Conservation (phyloP, 2,329 filamentous ascomycete genomes). For the Epichloe sibirici region DNA sequence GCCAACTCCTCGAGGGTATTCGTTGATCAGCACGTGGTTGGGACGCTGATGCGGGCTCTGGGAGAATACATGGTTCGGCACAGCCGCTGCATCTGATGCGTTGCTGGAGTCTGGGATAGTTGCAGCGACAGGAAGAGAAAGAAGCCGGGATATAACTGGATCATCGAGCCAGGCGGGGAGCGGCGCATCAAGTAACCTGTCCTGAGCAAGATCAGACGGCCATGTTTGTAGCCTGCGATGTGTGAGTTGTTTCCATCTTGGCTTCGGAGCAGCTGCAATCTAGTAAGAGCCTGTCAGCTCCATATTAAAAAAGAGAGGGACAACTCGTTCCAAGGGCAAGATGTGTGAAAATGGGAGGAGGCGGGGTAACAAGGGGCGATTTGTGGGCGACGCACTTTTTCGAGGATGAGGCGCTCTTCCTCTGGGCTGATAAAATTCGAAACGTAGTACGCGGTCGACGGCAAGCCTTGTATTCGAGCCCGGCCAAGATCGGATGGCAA, state of each 20-base stretch:
- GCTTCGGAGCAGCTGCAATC: constrained; percentile 54
- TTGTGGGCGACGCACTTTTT: constrained; percentile 44
- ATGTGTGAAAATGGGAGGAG: neutral
- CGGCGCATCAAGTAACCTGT: constrained; percentile 62
- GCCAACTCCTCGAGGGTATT: constrained; percentile 78
- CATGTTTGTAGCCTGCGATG: constrained; percentile 84
- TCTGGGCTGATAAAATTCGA: constrained; percentile 67
- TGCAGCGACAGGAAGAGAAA: constrained; percentile 32
- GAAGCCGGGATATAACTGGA: constrained; percentile 53
- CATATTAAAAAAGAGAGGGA: neutral
- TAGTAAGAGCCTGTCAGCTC: constrained; percentile 13
- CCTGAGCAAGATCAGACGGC: constrained; percentile 69
- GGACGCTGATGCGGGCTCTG: constrained; percentile 61
- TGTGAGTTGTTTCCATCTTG: constrained; percentile 77
- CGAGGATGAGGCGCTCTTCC: constrained; percentile 60
- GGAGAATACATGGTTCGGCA: constrained; percentile 34
- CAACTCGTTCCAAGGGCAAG: neutral
- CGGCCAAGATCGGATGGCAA: constrained; percentile 39
- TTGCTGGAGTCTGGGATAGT: neutral
- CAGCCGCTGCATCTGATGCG: neutral
- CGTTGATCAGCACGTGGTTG: constrained; percentile 90
- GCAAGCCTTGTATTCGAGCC: constrained; percentile 41
- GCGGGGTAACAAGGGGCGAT: neutral
- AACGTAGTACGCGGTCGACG: constrained; percentile 67
- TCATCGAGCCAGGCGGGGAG: constrained; percentile 64